A percentile compares a stretch with the other conserved stretches of the same genome.
Evolutionary conservation across 1,284 basidiomycete genomes (phyloP).

Genomic region (Cryptococcus wingfieldii): DNA sequence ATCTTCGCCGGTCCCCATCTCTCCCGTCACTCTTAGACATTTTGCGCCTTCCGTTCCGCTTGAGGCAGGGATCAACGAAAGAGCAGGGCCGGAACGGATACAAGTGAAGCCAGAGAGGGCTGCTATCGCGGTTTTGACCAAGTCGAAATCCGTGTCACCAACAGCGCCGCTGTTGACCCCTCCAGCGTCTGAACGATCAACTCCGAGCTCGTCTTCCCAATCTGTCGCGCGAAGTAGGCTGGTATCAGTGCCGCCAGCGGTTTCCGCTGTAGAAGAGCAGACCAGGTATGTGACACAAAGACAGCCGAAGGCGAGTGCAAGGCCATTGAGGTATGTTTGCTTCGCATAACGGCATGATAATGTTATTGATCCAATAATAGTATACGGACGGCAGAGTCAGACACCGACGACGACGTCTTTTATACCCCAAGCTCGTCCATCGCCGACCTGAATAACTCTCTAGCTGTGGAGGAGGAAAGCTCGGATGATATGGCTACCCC

Average conservation of each 20-base stretch:
- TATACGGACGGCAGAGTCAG: background rate
- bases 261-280: too few species aligned
- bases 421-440: slow-evolving; percentile 24
- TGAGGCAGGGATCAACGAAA: background rate
- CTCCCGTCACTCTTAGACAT: background rate
- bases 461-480: background rate
- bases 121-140: background rate
- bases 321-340: too few species aligned
- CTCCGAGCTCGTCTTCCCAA: slow-evolving; percentile 11
- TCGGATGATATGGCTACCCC: background rate
- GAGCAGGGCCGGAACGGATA: background rate
- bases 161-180: slow-evolving; percentile 8
- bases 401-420: slow-evolving; percentile 22
- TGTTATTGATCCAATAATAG: too few species aligned
- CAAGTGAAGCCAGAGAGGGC: background rate
- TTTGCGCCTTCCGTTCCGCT: background rate
- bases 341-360: too few species aligned
- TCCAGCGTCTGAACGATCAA: slow-evolving; percentile 19
- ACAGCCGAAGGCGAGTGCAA: too few species aligned
- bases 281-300: too few species aligned
- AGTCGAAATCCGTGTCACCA: background rate
- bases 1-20: slow-evolving; percentile 17
- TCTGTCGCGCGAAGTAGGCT: background rate
- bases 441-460: background rate
- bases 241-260: background rate